These are phyloP conservation scores for Inga oerstediana DNA, from an alignment of 306 rosid genomes.

Conservation along the genomic window DNA sequence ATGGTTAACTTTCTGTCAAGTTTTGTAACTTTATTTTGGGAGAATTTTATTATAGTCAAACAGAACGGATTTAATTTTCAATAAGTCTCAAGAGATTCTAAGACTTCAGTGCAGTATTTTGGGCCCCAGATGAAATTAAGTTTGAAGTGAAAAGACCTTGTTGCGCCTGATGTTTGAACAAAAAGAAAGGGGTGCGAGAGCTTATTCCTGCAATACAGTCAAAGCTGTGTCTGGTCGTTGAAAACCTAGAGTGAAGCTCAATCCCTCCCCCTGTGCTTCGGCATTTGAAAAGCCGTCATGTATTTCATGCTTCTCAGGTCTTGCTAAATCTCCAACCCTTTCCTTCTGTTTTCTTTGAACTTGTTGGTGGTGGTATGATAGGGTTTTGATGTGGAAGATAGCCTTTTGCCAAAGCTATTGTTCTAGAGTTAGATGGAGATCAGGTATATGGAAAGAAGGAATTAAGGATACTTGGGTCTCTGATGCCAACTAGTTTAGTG, in stretches of 20 bases:
- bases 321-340: not conserved
- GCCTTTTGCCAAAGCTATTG: constrained; percentile 38
- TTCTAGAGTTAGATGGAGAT: constrained; percentile 59
- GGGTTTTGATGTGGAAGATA: not conserved
- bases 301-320: not conserved
- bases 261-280: not conserved
- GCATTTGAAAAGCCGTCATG: constrained; percentile 2
- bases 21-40: not conserved
- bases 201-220: too few relatives aligned
- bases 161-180: too few relatives aligned
- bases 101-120: too few relatives aligned
- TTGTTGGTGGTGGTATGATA: not conserved
- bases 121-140: not conserved
- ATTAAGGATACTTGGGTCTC: constrained; percentile 50
- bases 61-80: too few relatives aligned
- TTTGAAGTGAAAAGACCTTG: too few relatives aligned
- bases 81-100: too few relatives aligned
- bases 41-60: too few relatives aligned
- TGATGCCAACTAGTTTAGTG: constrained; percentile 37
- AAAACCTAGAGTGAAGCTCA: not conserved
- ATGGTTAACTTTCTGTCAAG: constrained; percentile 22
- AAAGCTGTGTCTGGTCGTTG: too few relatives aligned
- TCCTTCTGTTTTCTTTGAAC: not conserved
- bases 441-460: constrained; percentile 72
- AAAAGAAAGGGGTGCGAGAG: too few relatives aligned